Conservation (phyloP, 345 rosid genomes). For the Ricinus communis region DNA sequence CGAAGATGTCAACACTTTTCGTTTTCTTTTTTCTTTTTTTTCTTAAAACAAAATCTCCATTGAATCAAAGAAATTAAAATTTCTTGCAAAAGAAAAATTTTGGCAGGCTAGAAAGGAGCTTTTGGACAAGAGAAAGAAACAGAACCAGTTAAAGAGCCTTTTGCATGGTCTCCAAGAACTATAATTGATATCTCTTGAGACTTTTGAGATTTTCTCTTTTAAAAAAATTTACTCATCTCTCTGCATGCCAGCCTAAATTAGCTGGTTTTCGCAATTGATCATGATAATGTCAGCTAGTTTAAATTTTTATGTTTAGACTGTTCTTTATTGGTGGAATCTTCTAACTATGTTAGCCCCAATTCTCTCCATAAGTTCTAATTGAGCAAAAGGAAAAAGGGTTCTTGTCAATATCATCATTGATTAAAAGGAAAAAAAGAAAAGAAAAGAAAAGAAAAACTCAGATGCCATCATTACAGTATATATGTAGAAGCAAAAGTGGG, state of each 20-base stretch:
- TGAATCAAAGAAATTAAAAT: constrained; percentile 23
- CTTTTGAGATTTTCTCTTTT: constrained; percentile 66
- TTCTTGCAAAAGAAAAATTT: neutral
- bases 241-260: constrained; percentile 33
- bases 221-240: neutral
- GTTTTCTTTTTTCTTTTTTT: no score
- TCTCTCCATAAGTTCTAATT: constrained; percentile 25
- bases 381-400: constrained; percentile 38
- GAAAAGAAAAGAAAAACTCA: constrained; percentile 17
- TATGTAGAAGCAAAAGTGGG: constrained; percentile 29
- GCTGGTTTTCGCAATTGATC: constrained; percentile 35
- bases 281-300: constrained; percentile 32
- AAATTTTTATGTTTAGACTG: constrained; percentile 25
- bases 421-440: constrained; percentile 15
- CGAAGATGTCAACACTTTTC: constrained; percentile 5
- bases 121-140: constrained; percentile 34
- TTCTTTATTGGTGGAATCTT: constrained; percentile 44
- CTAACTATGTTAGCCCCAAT: constrained; percentile 25
- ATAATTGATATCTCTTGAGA: constrained; percentile 46
- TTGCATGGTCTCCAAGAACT: constrained; percentile 77
- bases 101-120: constrained; percentile 19
- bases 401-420: constrained; percentile 43
- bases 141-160: constrained; percentile 33
- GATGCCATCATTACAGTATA: constrained; percentile 33
- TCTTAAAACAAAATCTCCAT: no score